Evolutionary conservation across 2,329 filamentous ascomycete genomes (phyloP).

Genomic region (Ophiostoma piceae): DNA sequence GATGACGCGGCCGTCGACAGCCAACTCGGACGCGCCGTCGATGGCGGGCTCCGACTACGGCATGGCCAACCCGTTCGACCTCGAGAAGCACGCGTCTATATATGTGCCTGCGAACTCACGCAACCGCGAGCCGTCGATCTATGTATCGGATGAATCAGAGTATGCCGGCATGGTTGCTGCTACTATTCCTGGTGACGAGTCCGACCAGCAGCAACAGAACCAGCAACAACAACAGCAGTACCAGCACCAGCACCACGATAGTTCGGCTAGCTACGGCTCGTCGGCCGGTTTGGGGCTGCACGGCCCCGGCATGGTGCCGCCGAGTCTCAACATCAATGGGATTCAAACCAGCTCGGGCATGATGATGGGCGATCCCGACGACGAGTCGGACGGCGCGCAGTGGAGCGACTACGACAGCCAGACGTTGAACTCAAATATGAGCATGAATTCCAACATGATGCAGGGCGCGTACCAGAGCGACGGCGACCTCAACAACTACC

Average conservation of each 20-base stretch:
- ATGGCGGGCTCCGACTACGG: conserved; percentile 53
- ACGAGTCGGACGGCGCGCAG: conserved; percentile 6
- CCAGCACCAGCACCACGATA: conserved; percentile 7
- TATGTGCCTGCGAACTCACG: conserved; percentile 35
- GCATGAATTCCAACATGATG: neutral
- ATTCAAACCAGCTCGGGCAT: conserved; percentile 3
- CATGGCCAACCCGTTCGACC: conserved; percentile 54
- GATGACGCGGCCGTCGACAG: conserved; percentile 51
- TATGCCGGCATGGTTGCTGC: conserved; percentile 37
- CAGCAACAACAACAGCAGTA: neutral
- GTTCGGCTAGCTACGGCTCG: neutral
- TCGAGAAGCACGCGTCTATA: conserved; percentile 58
- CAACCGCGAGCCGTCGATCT: conserved; percentile 49
- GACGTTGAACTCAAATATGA: neutral
- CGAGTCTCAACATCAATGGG: conserved; percentile 1
- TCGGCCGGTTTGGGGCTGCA: neutral
- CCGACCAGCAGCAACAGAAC: conserved; percentile 23
- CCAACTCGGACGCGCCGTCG: conserved; percentile 54
- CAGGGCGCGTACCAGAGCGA: conserved; percentile 9
- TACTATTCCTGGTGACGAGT: conserved; percentile 27
- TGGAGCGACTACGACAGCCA: neutral
- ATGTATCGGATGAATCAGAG: conserved; percentile 55
- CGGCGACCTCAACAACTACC: neutral
- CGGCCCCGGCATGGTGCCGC: neutral
- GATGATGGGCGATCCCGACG: conserved; percentile 13